Evolutionary conservation across 805 yeast species (phyloP).

Genomic region (Candida maesae): DNA sequence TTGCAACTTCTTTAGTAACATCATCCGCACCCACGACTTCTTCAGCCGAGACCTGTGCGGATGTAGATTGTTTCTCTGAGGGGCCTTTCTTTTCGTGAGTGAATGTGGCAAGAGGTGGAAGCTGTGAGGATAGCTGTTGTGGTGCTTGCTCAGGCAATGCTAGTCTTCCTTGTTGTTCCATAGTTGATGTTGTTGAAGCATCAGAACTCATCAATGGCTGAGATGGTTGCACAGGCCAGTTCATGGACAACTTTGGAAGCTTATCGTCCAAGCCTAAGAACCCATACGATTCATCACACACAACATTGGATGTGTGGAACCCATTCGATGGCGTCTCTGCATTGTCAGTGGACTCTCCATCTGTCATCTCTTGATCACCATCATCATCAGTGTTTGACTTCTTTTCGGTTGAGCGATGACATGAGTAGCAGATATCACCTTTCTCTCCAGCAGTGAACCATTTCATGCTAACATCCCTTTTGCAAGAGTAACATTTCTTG

Average conservation of each 20-base stretch:
- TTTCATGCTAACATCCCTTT: constrained; percentile 11
- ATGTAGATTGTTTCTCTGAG: too few relatives aligned
- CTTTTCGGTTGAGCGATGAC: constrained; percentile 3
- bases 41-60: too few relatives aligned
- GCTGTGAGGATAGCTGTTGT: too few relatives aligned
- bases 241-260: neutral
- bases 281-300: constrained; percentile 1
- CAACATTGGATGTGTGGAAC: neutral
- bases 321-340: neutral
- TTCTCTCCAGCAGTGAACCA: constrained; percentile 10
- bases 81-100: constrained; percentile 1
- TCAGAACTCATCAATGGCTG: too few relatives aligned
- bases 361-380: constrained; percentile 2
- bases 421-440: constrained; percentile 14
- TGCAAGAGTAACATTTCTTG: constrained; percentile 5
- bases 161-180: too few relatives aligned
- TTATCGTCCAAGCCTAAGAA: constrained; percentile 3
- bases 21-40: too few relatives aligned
- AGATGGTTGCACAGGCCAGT: too few relatives aligned
- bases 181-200: too few relatives aligned
- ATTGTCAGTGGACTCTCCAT: neutral
- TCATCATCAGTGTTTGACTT: neutral
- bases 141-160: too few relatives aligned
- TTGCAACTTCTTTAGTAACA: too few relatives aligned
- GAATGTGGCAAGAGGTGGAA: constrained; percentile 13